phyloP scores from a whole-genome alignment of 768 basidiomycete genomes.

The Mycena venus region DNA sequence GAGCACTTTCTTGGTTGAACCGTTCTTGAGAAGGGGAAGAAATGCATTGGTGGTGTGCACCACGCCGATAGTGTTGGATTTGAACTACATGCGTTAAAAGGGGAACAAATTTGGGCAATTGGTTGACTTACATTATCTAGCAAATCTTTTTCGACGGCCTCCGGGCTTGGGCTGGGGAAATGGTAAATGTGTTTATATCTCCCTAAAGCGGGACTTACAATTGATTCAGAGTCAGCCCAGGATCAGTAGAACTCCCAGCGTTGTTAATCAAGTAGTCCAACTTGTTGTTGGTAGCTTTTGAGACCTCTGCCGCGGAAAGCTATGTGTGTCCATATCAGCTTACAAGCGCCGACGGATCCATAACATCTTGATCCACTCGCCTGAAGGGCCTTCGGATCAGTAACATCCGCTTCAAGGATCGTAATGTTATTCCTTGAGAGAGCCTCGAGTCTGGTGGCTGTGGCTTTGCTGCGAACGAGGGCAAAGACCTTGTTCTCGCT shows the following conservation, averaged over 20 bases:
- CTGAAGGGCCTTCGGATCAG: not conserved
- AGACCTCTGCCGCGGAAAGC: not conserved
- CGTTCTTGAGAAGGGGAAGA: conserved; percentile 16
- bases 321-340: not conserved
- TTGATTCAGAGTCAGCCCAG: not conserved
- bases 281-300: not conserved
- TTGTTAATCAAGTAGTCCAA: conserved; percentile 8
- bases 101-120: not conserved
- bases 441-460: not conserved
- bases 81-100: not conserved
- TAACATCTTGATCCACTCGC: not conserved
- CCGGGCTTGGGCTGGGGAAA: not conserved
- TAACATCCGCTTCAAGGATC: too few relatives aligned
- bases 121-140: not conserved
- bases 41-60: conserved; percentile 16
- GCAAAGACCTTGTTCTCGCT: not conserved
- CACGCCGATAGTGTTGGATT: not conserved
- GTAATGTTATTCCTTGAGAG: not conserved
- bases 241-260: not conserved
- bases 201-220: not conserved
- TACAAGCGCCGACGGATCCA: too few relatives aligned
- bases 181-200: too few relatives aligned
- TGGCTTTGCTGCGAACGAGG: not conserved
- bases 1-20: conserved; percentile 51
- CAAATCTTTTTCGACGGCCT: conserved; percentile 2